phyloP scores from a whole-genome alignment of 2,329 filamentous ascomycete species.

The Epichloe sp. region DNA sequence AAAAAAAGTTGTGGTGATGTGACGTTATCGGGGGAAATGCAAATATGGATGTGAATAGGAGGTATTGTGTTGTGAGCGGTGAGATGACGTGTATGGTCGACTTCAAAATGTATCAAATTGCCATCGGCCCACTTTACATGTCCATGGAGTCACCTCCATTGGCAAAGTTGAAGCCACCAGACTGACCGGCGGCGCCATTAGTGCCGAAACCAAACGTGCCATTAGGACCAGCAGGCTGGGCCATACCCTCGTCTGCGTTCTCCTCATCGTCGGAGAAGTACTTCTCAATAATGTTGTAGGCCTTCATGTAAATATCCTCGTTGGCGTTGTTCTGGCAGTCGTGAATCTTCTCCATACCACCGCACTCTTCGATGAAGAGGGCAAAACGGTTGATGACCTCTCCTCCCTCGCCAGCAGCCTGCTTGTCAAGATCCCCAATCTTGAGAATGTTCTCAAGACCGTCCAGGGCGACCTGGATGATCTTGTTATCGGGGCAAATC shows the following conservation, averaged over 20 bases:
- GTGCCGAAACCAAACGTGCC: constrained; percentile 71
- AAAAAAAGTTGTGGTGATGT: constrained; percentile 15
- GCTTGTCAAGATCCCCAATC: constrained; percentile 97
- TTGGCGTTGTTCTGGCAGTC: constrained; percentile 99
- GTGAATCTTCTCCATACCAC: constrained; percentile 99
- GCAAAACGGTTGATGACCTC: constrained; percentile 92
- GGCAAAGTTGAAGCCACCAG: constrained; percentile 89
- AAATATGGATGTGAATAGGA: constrained; percentile 5
- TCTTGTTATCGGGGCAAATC: constrained; percentile 97
- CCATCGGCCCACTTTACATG: constrained; percentile 33
- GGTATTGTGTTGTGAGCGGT: constrained; percentile 1
- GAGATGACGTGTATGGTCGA: not conserved
- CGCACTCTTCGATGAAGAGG: constrained; percentile 95
- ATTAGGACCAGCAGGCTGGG: constrained; percentile 54
- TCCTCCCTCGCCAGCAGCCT: constrained; percentile 59
- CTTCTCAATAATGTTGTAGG: constrained; percentile 99
- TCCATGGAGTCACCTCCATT: constrained; percentile 54
- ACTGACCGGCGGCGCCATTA: constrained; percentile 41
- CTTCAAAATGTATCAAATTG: not conserved
- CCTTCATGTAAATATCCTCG: constrained; percentile 99
- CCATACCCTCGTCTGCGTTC: constrained; percentile 69
- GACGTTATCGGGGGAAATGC: constrained; percentile 18
- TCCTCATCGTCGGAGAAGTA: constrained; percentile 99
- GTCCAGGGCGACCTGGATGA: constrained; percentile 96
- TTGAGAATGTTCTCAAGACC: constrained; percentile 98